Evolutionary conservation across 2,329 filamentous ascomycete genomes (phyloP).

Genomic region (Epichloe sibirici): DNA sequence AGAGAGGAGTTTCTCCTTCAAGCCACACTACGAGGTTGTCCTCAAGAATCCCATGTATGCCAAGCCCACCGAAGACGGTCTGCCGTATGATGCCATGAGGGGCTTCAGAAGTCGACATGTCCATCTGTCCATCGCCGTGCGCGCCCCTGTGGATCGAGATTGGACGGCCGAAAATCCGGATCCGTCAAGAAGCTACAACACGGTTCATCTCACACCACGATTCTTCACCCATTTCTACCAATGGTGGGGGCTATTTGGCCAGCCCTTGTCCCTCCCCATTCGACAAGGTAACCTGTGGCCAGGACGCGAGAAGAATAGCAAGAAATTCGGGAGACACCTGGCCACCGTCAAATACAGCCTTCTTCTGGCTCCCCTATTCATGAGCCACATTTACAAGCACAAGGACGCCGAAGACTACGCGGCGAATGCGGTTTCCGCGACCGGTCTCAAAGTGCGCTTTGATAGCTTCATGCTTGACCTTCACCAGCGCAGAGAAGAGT

Average conservation of each 20-base stretch:
- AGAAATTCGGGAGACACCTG: slow-evolving; percentile 93
- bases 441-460: slow-evolving; percentile 88
- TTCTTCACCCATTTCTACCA: slow-evolving; percentile 98
- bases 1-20: slow-evolving; percentile 73
- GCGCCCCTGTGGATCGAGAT: slow-evolving; percentile 75
- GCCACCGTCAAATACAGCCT: slow-evolving; percentile 99
- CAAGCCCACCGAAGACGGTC: slow-evolving; percentile 39
- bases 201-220: slow-evolving; percentile 82
- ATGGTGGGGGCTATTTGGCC: slow-evolving; percentile 96
- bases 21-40: slow-evolving; percentile 82
- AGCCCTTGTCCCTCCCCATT: slow-evolving; percentile 86
- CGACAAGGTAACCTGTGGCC: slow-evolving; percentile 88
- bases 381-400: slow-evolving; percentile 97
- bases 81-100: slow-evolving; percentile 78
- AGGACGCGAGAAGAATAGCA: slow-evolving; percentile 88
- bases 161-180: slow-evolving; percentile 68
- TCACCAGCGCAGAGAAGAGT: slow-evolving; percentile 86
- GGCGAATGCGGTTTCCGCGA: slow-evolving; percentile 70
- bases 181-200: slow-evolving; percentile 85
- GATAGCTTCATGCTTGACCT: slow-evolving; percentile 97
- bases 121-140: slow-evolving; percentile 83
- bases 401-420: slow-evolving; percentile 84
- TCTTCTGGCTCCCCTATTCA: slow-evolving; percentile 79
- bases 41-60: slow-evolving; percentile 70
- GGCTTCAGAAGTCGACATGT: slow-evolving; percentile 97